A percentile compares a stretch with the other conserved stretches of the same genome.
phyloP scores from a whole-genome alignment of 1,139 yeast species.

The Yamadazyma spencermartinsiae region DNA sequence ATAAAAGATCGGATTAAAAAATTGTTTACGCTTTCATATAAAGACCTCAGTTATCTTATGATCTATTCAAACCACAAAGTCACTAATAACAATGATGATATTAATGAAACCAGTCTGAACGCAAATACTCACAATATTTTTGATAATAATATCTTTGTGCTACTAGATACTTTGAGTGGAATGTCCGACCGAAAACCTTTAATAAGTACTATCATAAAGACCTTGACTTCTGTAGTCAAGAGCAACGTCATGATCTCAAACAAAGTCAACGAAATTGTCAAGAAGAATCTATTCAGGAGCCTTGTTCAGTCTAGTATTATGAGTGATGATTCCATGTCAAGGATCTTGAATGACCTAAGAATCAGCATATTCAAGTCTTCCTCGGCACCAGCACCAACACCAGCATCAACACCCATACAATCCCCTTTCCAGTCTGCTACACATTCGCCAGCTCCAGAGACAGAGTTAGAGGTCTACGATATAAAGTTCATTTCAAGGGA shows the following conservation, averaged over 20 bases:
- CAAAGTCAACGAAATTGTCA: conserved; percentile 20
- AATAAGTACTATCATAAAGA: conserved; percentile 18
- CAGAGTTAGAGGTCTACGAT: no score
- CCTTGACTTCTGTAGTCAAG: conserved; percentile 14
- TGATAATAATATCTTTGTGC: conserved; percentile 23
- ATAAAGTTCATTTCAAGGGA: conserved; percentile 16
- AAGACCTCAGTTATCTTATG: conserved; percentile 16
- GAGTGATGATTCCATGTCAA: conserved; percentile 21
- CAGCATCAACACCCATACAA: no score
- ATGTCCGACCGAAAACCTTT: conserved; percentile 32
- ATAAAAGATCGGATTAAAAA: conserved; percentile 10
- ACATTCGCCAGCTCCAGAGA: not conserved
- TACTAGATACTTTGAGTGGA: conserved; percentile 29
- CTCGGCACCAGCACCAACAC: not conserved
- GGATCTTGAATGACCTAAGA: conserved; percentile 21
- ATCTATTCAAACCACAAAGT: conserved; percentile 11
- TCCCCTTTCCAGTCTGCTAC: not conserved
- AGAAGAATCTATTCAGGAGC: conserved; percentile 17
- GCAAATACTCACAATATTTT: conserved; percentile 8
- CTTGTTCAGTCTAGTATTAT: conserved; percentile 16
- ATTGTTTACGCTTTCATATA: conserved; percentile 13
- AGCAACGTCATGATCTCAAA: conserved; percentile 14
- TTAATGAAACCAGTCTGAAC: not conserved
- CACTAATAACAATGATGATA: conserved; percentile 3
- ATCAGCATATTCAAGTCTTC: conserved; percentile 19